Evolutionary conservation across 306 rosid genomes (phyloP), one percentile per base, ranked within the genome.

Genomic region (Biancaea sappan): DNA sequence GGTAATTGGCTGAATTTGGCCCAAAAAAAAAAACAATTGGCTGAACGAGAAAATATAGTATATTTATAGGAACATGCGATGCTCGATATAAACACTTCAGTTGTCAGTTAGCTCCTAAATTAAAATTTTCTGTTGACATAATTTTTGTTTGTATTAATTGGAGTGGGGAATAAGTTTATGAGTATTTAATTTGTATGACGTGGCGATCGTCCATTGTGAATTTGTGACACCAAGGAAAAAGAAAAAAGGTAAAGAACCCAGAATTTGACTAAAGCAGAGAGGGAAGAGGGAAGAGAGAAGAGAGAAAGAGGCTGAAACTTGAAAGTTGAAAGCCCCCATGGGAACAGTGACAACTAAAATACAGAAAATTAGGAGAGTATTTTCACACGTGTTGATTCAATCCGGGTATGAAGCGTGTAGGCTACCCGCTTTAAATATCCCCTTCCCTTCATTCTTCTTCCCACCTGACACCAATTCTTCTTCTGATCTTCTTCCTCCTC

Each of bases 251-350:
- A 1, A 67, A 79, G 84, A 81, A 79, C 79, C 79, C 89, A 72
- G 13, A 73, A 77, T 77, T 87, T 87, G 90, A 90, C 96, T 83
- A 68, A 53, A 24, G 6, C 12, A 21, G 10, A 1, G 38, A 69
- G 60, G 64, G 65, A 74, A 72, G 32, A 75, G 53, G 22, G 52
- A 47, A 43, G 73, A 74, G 47, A 4, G 34, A 3, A 4, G 8
- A 4, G 34, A 3, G 2, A 4, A 8, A 11, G 61, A 31, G 35
- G 28, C 35, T 18, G 13, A 53, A 78, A n/a, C n/a, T n/a, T n/a
- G n/a, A n/a, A n/a, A n/a, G n/a, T n/a, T n/a, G n/a, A 14, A 10
- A 12, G 84, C 84, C 88, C 73, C 58, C 61, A 69, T 57, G 64
- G 43, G 68, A 67, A 80, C 69, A 84, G 79, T 37, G 57, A 52